These are phyloP conservation scores for Gypsophila paniculata DNA, from an alignment of 179 eudicot genomes.

Conservation along the genomic window DNA sequence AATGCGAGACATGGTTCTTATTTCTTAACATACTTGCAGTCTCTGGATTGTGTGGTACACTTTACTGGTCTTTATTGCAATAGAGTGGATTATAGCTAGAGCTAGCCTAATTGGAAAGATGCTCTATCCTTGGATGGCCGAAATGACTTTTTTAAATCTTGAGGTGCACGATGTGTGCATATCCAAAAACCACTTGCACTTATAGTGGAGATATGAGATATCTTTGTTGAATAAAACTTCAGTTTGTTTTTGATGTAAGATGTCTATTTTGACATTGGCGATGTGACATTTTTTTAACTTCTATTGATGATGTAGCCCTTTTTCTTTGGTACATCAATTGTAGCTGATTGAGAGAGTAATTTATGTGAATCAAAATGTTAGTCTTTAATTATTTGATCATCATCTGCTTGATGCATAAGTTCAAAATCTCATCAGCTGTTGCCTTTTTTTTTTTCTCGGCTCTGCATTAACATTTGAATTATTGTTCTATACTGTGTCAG, in stretches of 20 bases:
- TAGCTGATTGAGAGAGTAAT: background rate
- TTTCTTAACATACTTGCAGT: background rate
- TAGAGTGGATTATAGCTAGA: background rate
- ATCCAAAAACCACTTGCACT: too few species aligned
- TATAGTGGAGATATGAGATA: too few species aligned
- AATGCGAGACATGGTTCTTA: background rate
- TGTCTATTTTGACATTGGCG: background rate
- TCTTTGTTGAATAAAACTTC: too few species aligned
- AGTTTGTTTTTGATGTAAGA: background rate
- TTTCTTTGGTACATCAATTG: background rate
- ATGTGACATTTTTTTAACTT: background rate
- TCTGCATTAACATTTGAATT: background rate
- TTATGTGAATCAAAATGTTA: background rate
- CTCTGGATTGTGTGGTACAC: background rate
- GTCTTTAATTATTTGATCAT: background rate
- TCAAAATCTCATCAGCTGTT: background rate
- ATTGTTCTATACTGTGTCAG: slow-evolving; percentile 26
- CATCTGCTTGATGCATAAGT: background rate
- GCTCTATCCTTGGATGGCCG: background rate
- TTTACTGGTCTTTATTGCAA: background rate
- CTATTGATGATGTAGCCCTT: background rate
- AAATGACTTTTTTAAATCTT: too few species aligned
- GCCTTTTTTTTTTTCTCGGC: background rate
- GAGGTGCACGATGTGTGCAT: too few species aligned
- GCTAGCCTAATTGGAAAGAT: background rate